These are phyloP conservation scores for Agrostemma githago DNA, from an alignment of 148 eudicot species.

Conservation along the genomic window DNA sequence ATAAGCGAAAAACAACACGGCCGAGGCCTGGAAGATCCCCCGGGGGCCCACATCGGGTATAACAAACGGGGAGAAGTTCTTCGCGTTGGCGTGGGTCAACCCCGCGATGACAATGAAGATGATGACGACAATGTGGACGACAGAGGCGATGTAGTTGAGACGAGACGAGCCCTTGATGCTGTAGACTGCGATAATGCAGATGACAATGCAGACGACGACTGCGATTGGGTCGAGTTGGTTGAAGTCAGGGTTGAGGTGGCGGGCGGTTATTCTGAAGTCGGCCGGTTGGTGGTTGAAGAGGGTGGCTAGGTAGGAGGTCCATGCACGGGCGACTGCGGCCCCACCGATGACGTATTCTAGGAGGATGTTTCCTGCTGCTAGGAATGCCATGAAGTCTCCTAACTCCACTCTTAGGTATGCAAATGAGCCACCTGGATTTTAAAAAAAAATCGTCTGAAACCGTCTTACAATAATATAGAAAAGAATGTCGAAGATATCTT, in stretches of 20 bases:
- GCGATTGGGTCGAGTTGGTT: conserved; percentile 59
- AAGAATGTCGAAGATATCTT: too few relatives aligned
- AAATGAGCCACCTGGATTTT: conserved; percentile 80
- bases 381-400: conserved; percentile 67
- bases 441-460: too few relatives aligned
- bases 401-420: conserved; percentile 64
- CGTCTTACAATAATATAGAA: too few relatives aligned
- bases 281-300: conserved; percentile 40
- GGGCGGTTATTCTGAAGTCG: conserved; percentile 39
- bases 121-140: conserved; percentile 44
- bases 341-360: conserved; percentile 46
- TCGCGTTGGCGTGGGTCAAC: conserved; percentile 38
- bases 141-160: conserved; percentile 45
- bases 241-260: conserved; percentile 28
- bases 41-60: conserved; percentile 28
- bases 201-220: conserved; percentile 29
- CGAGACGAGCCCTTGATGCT: conserved; percentile 57
- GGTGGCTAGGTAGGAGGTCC: conserved; percentile 69
- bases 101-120: conserved; percentile 55
- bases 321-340: conserved; percentile 57
- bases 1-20: conserved; percentile 58
- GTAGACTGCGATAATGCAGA: conserved; percentile 37
- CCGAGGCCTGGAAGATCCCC: conserved; percentile 52
- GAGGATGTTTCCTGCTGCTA: conserved; percentile 79
- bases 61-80: conserved; percentile 28